Conservation (phyloP, 768 basidiomycete species). For the Podaxis sp. region DNA sequence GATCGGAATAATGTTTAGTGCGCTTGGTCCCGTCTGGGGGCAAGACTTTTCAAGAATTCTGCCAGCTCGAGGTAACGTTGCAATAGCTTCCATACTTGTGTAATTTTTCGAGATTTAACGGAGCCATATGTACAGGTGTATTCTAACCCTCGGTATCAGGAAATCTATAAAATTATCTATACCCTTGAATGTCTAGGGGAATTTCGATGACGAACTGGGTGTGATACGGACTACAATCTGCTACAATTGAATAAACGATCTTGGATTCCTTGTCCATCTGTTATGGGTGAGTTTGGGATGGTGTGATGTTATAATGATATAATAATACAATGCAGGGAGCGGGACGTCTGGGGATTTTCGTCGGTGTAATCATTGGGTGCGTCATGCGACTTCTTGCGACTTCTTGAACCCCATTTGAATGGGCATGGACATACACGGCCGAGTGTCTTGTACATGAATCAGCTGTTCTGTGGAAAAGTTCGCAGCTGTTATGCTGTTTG, state of each 20-base stretch:
- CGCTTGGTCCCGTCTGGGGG: neutral
- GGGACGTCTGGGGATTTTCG: conserved; percentile 1
- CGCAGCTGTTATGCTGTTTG: neutral
- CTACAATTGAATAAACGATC: too few species aligned
- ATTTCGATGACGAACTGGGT: too few species aligned
- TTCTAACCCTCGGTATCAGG: too few species aligned
- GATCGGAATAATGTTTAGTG: neutral
- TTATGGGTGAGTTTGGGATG: neutral
- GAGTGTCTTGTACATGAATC: neutral
- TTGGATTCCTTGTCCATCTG: too few species aligned
- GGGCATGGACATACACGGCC: neutral
- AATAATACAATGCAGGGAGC: neutral
- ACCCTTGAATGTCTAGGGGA: too few species aligned
- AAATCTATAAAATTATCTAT: too few species aligned
- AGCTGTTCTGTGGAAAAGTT: neutral
- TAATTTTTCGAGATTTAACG: too few species aligned
- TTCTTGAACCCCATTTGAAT: neutral
- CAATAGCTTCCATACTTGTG: too few species aligned
- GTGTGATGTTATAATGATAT: neutral
- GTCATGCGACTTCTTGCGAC: neutral
- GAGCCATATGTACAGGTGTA: too few species aligned
- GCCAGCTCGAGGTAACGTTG: too few species aligned
- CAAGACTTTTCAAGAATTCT: too few species aligned
- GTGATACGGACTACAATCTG: too few species aligned
- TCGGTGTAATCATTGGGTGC: neutral